Conservation (phyloP, 768 basidiomycete species). For the Porpolomopsis calyptriformis region DNA sequence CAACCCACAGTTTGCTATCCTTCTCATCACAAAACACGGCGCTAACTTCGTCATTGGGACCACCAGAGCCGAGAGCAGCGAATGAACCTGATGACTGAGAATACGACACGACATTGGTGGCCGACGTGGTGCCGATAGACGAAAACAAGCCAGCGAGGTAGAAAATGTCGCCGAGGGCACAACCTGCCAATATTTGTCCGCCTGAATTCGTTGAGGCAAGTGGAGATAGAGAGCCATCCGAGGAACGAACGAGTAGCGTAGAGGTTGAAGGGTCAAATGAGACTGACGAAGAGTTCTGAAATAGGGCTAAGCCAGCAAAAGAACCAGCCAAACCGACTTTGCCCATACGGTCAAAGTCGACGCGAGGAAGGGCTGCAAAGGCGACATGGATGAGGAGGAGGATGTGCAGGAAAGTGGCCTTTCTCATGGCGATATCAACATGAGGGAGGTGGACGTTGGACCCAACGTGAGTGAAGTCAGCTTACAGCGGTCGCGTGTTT, state of each 20-base stretch:
- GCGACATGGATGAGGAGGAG: conserved; percentile 22
- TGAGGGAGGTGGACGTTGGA: too few species aligned
- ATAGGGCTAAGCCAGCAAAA: conserved; percentile 78
- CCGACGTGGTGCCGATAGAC: conserved; percentile 47
- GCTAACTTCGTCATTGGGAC: conserved; percentile 66
- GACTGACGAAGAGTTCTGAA: conserved; percentile 42
- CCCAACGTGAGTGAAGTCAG: too few species aligned
- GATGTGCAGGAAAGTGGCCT: conserved; percentile 18
- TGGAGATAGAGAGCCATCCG: conserved; percentile 54
- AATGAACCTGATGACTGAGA: conserved; percentile 46
- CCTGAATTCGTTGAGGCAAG: conserved; percentile 74
- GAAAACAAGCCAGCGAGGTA: conserved; percentile 83
- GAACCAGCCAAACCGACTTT: conserved; percentile 80
- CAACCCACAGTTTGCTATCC: conserved; percentile 62
- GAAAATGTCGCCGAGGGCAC: conserved; percentile 54
- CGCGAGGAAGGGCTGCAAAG: conserved; percentile 37
- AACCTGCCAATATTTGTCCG: conserved; percentile 67
- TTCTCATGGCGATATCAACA: too few species aligned
- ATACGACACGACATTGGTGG: conserved; percentile 72
- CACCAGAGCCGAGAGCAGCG: conserved; percentile 50
- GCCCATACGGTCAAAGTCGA: conserved; percentile 81
- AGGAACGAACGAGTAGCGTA: conserved; percentile 55
- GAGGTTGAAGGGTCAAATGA: conserved; percentile 62
- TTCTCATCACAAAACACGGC: conserved; percentile 68
- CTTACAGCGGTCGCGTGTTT: too few species aligned